A percentile compares a stretch with the other conserved stretches of the same genome.
Evolutionary conservation across 495 filamentous ascomycete species (phyloP).

Genomic region (Evansstolkia leycettana): DNA sequence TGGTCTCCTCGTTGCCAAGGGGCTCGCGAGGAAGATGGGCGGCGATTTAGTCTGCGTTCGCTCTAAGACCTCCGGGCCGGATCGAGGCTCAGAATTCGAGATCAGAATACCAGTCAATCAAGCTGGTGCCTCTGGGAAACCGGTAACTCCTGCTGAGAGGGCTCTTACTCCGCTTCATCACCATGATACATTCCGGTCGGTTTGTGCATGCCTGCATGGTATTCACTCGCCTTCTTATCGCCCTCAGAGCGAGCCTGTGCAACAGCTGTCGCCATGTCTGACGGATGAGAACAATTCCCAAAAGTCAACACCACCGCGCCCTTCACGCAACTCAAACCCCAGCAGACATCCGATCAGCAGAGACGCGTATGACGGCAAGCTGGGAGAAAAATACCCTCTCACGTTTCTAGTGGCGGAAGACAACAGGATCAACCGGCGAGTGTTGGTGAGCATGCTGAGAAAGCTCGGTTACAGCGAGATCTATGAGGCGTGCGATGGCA

Average conservation of each 20-base stretch:
- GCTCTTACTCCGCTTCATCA: constrained; percentile 16
- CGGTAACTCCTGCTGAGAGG: constrained; percentile 25
- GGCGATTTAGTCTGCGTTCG: constrained; percentile 59
- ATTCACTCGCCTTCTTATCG: constrained; percentile 9
- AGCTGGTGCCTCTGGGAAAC: constrained; percentile 25
- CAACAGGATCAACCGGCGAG: constrained; percentile 67
- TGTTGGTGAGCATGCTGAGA: constrained; percentile 56
- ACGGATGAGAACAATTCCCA: constrained; percentile 19
- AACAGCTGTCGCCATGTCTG: constrained; percentile 22
- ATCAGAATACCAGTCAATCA: constrained; percentile 55
- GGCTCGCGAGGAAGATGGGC: constrained; percentile 61
- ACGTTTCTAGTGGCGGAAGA: constrained; percentile 70
- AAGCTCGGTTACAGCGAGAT: constrained; percentile 58
- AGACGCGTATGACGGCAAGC: constrained; percentile 25
- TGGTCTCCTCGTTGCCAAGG: constrained; percentile 66
- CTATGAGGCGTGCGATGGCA: constrained; percentile 59
- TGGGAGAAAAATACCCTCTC: constrained; percentile 49
- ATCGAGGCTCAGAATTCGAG: constrained; percentile 62
- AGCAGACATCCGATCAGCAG: constrained; percentile 12
- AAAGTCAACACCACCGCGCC: constrained; percentile 16
- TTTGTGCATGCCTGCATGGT: constrained; percentile 9
- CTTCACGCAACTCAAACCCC: constrained; percentile 8
- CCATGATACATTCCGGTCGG: constrained; percentile 10
- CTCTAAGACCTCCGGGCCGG: constrained; percentile 54
- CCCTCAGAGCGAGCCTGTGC: constrained; percentile 15